Conservation (phyloP, 2,329 filamentous ascomycete genomes). For the Curvularia sp. region DNA sequence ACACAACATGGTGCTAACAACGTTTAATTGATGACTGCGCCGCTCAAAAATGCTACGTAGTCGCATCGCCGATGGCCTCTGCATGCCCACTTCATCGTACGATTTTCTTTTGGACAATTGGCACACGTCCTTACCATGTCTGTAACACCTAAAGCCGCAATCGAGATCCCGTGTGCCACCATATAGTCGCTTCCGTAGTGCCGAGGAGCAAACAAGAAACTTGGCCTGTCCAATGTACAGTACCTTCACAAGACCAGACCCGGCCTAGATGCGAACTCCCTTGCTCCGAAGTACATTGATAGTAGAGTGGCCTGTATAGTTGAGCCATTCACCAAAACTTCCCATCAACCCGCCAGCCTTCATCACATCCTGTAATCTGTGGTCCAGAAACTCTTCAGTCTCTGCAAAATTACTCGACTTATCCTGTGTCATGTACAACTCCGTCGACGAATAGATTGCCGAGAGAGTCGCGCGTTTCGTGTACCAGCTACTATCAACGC, state of each 20-base stretch:
- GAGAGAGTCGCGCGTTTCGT: constrained; percentile 70
- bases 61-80: constrained; percentile 4
- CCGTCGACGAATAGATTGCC: constrained; percentile 73
- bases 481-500: constrained; percentile 90
- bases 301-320: constrained; percentile 78
- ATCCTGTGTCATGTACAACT: constrained; percentile 95
- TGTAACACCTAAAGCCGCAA: neutral
- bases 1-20: neutral
- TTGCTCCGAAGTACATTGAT: constrained; percentile 88
- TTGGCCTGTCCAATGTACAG: neutral
- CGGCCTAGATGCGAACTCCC: constrained; percentile 74
- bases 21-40: constrained; percentile 1
- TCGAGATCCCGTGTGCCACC: constrained; percentile 9
- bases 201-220: neutral
- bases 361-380: constrained; percentile 74
- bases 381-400: constrained; percentile 80
- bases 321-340: constrained; percentile 76
- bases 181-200: neutral
- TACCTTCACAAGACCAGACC: neutral
- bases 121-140: neutral
- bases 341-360: constrained; percentile 68
- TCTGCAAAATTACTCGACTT: constrained; percentile 73
- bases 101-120: neutral
- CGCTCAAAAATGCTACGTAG: neutral
- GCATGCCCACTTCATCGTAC: neutral